Base-by-base conservation (phyloP, 169 alveolate species). In the Hepatocystis sp. region DNA sequence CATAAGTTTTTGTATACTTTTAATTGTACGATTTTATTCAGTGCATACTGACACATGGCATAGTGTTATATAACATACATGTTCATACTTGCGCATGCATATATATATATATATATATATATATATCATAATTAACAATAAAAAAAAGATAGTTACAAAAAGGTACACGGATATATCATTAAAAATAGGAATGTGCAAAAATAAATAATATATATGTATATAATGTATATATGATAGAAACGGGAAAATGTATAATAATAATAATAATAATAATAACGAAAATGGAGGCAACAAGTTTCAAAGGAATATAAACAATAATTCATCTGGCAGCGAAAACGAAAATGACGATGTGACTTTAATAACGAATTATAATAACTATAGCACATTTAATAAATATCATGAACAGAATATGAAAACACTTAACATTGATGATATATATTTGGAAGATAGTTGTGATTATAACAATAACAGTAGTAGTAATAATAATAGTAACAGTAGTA, bases 401-500 rank as follows among this genome's bases (percentile, higher is more conserved):
- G 89, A 81, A 15, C 84, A 60, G 36, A 81, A 63, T 25, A 63
- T 81, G 56, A 55, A 81, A 1, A 11, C 84, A 11, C 56, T 81
- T 19, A 49, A 81, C 5, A 49, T 63, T 39, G 89, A 81, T 39
- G 89, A 81, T 42, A 61, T 81, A 0, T 81, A 64, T 63, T 81
- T 81, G 17, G 89, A 81, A 36, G 89, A 81, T 63, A 81, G 67
- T 19, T 49, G 63, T 39, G 89, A 81, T 40, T 67, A 81, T 21
- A 81, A 49, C 28, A 52, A 52, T 27, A 52, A 11, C 17, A 25
- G 42, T 55, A 7, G 27, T 0, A n/a, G 17, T 23, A 17, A 13
- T 13, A 27, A 3, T 2, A 15, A 11, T 8, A 7, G 19, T 15
- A n/a, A 7, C 19, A 11, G 0, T 2, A 47, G 36, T 52, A 25